phyloP scores from a whole-genome alignment of 306 rosid species.

The Vicia villosa region DNA sequence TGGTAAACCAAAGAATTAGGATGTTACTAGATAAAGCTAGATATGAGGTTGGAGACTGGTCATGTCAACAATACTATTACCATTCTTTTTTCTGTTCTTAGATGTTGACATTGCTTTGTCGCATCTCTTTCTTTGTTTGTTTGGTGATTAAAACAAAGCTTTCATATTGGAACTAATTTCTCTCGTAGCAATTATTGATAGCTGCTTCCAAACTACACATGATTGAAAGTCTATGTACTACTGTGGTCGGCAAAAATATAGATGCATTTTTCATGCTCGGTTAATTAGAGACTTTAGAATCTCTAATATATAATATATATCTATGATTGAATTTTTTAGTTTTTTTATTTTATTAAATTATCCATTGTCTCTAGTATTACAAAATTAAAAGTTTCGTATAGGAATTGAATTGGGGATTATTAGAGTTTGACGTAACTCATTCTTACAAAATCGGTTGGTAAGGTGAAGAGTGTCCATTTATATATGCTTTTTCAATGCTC shows the following conservation, averaged over 20 bases:
- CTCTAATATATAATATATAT: too few relatives aligned
- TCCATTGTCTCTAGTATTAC: too few relatives aligned
- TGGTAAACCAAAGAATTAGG: slow-evolving; percentile 19
- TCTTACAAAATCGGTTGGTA: too few relatives aligned
- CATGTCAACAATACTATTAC: slow-evolving; percentile 38
- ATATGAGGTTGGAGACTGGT: slow-evolving; percentile 37
- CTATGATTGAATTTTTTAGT: too few relatives aligned
- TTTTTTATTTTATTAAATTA: too few relatives aligned
- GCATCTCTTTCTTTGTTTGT: slow-evolving; percentile 42
- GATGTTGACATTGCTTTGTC: slow-evolving; percentile 41
- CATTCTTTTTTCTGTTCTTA: slow-evolving; percentile 37
- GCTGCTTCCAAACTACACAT: slow-evolving; percentile 51
- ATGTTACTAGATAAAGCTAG: slow-evolving; percentile 35
- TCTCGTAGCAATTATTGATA: slow-evolving; percentile 32
- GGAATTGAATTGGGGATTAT: too few relatives aligned
- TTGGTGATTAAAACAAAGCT: slow-evolving; percentile 40
- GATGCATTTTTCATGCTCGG: slow-evolving; percentile 19
- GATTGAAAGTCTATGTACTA: slow-evolving; percentile 22
- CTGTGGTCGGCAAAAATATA: slow-evolving; percentile 37
- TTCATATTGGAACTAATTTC: slow-evolving; percentile 36
- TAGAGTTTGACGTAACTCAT: too few relatives aligned
- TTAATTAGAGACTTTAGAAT: slow-evolving; percentile 25
- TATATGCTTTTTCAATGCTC: too few relatives aligned
- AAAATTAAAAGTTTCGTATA: too few relatives aligned
- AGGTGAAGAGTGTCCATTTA: too few relatives aligned